Percentiles rank a stretch among this genome's conserved stretches.
These are phyloP conservation scores for Calonectria leucothoes DNA, from an alignment of 2,329 filamentous ascomycete genomes.

Conservation along the genomic window DNA sequence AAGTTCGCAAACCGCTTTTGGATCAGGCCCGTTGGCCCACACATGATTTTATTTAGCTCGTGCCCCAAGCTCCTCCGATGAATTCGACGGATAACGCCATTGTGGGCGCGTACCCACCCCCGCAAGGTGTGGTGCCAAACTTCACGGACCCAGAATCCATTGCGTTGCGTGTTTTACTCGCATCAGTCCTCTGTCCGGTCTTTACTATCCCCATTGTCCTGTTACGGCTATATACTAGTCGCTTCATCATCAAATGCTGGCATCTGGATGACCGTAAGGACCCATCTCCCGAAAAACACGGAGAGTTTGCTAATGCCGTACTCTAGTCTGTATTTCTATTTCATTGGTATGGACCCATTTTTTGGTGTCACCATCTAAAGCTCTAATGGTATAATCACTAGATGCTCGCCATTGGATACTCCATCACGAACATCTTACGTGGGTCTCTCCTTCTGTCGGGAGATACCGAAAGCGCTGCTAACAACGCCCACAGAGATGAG, in stretches of 20 bases:
- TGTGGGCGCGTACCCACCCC: constrained; percentile 3
- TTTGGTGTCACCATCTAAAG: neutral
- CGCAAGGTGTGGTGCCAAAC: neutral
- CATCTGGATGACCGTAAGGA: constrained; percentile 25
- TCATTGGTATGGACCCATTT: constrained; percentile 1
- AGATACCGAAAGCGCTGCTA: neutral
- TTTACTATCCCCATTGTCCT: constrained; percentile 17
- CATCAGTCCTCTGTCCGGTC: neutral
- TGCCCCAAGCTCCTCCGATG: neutral
- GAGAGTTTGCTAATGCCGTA: neutral
- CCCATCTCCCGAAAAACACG: neutral
- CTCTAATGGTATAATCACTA: neutral
- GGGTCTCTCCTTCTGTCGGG: neutral
- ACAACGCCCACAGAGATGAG: neutral
- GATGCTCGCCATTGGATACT: constrained; percentile 8
- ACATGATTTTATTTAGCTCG: neutral
- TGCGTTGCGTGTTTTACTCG: neutral
- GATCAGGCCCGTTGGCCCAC: neutral
- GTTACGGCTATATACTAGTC: constrained; percentile 24
- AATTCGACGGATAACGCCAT: neutral
- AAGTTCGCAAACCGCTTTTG: neutral
- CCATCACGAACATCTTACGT: neutral
- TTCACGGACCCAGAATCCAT: constrained; percentile 8
- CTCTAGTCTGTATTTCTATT: neutral
- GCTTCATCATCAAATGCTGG: constrained; percentile 18